Percentiles rank a stretch among this genome's conserved stretches.
Evolutionary conservation across 257 asterid genomes (phyloP).

Genomic region (Oldenlandia corymbosa): DNA sequence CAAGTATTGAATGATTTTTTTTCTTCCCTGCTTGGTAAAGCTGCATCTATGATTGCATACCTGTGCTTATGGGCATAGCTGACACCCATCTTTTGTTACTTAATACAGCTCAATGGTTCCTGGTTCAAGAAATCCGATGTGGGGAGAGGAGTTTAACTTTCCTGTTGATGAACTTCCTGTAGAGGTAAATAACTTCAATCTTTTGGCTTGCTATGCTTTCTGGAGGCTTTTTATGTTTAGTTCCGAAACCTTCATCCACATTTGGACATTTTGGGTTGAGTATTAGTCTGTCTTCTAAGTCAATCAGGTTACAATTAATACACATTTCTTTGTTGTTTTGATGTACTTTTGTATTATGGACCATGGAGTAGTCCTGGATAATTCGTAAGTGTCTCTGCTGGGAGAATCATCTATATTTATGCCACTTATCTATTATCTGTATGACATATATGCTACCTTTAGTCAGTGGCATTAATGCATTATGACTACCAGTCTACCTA

Average conservation of each 20-base stretch:
- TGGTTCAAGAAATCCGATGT: conserved; percentile 94
- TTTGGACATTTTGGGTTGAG: not conserved
- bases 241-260: not conserved
- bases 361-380: not conserved
- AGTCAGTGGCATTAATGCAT: not conserved
- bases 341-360: not conserved
- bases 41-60: not conserved
- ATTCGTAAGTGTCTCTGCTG: not conserved
- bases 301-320: not conserved
- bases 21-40: not conserved
- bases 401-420: not conserved
- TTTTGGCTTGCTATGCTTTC: not conserved
- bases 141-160: conserved; percentile 96
- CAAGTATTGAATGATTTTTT: not conserved
- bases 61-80: conserved; percentile 6
- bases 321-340: not conserved
- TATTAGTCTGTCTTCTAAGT: not conserved
- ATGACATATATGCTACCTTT: not conserved
- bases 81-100: conserved; percentile 15
- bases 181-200: conserved; percentile 39
- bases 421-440: not conserved
- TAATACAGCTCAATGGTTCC: conserved; percentile 89
- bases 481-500: not conserved
- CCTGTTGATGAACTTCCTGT: conserved; percentile 80
- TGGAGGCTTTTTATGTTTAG: not conserved